A percentile compares a stretch with the other conserved stretches of the same genome.
phyloP scores from a whole-genome alignment of 2,329 filamentous ascomycete species.

The Curvularia sp. region DNA sequence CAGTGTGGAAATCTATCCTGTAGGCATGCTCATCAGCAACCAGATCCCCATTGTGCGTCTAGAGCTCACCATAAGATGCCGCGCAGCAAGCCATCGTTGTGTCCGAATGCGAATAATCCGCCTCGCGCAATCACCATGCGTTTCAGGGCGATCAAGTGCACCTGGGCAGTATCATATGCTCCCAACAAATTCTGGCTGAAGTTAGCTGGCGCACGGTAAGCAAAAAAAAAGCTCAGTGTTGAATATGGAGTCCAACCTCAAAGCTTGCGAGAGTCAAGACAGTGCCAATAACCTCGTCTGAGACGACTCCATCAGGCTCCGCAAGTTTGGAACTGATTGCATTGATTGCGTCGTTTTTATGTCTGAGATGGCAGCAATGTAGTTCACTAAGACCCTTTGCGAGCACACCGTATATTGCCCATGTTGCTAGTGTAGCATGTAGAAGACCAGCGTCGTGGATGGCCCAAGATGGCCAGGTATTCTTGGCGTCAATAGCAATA shows the following conservation, averaged over 20 bases:
- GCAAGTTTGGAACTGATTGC: slow-evolving; percentile 33
- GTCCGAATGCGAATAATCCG: slow-evolving; percentile 31
- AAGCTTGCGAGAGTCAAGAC: slow-evolving; percentile 37
- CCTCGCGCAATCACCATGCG: slow-evolving; percentile 35
- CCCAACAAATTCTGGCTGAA: slow-evolving; percentile 32
- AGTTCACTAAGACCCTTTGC: slow-evolving; percentile 20
- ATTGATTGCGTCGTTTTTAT: slow-evolving; percentile 39
- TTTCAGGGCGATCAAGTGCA: slow-evolving; percentile 27
- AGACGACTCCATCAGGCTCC: slow-evolving; percentile 19
- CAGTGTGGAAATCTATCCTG: slow-evolving; percentile 40
- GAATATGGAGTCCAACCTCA: slow-evolving; percentile 23
- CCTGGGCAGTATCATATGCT: slow-evolving; percentile 33
- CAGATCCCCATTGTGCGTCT: background rate
- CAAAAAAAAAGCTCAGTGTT: background rate
- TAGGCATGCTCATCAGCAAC: background rate
- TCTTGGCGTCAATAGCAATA: slow-evolving; percentile 30
- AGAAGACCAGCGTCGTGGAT: slow-evolving; percentile 32
- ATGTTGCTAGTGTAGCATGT: slow-evolving; percentile 40
- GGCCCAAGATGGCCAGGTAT: slow-evolving; percentile 36
- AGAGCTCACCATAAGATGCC: slow-evolving; percentile 35
- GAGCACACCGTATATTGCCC: slow-evolving; percentile 38
- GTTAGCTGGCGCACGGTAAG: background rate
- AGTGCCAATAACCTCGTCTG: slow-evolving; percentile 35
- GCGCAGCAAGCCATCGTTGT: slow-evolving; percentile 35
- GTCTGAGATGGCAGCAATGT: slow-evolving; percentile 27